Evolutionary conservation across 306 rosid genomes (phyloP).

Genomic region (Sicyos baderoa): DNA sequence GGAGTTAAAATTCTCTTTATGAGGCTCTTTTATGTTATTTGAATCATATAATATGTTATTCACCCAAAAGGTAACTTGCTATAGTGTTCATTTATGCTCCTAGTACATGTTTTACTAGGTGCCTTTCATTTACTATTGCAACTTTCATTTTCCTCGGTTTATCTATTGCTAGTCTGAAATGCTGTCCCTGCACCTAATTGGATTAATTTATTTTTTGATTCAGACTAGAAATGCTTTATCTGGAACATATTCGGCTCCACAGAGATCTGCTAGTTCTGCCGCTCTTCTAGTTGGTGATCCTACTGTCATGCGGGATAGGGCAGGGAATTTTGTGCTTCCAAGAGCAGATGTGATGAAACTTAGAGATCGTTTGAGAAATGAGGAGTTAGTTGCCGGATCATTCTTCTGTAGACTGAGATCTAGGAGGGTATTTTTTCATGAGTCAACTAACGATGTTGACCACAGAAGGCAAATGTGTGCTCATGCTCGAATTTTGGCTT

Average conservation of each 20-base stretch:
- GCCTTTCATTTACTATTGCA: background rate
- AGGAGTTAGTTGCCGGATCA: slow-evolving; percentile 90
- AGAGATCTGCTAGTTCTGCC: slow-evolving; percentile 98
- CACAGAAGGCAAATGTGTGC: slow-evolving; percentile 94
- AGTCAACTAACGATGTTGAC: slow-evolving; percentile 63
- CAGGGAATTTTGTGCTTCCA: slow-evolving; percentile 96
- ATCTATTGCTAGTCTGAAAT: background rate
- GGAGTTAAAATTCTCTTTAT: too few relatives aligned
- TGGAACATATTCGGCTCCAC: slow-evolving; percentile 98
- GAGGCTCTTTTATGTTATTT: background rate
- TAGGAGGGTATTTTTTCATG: slow-evolving; percentile 50
- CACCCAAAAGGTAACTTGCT: background rate
- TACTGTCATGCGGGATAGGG: slow-evolving; percentile 75
- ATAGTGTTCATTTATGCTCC: background rate
- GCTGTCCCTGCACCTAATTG: background rate
- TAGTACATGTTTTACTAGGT: slow-evolving; percentile 9
- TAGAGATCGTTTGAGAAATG: slow-evolving; percentile 96
- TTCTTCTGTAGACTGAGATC: slow-evolving; percentile 60
- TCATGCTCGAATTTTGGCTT: slow-evolving; percentile 92
- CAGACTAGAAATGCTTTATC: slow-evolving; percentile 98
- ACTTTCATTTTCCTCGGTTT: background rate
- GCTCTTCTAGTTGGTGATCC: slow-evolving; percentile 98
- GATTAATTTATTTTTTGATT: slow-evolving; percentile 24
- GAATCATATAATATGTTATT: background rate
- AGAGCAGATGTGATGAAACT: slow-evolving; percentile 97